A percentile compares a stretch with the other conserved stretches of the same genome.
phyloP scores from a whole-genome alignment of 2,329 filamentous ascomycete species.

The Aspergillus melleus region DNA sequence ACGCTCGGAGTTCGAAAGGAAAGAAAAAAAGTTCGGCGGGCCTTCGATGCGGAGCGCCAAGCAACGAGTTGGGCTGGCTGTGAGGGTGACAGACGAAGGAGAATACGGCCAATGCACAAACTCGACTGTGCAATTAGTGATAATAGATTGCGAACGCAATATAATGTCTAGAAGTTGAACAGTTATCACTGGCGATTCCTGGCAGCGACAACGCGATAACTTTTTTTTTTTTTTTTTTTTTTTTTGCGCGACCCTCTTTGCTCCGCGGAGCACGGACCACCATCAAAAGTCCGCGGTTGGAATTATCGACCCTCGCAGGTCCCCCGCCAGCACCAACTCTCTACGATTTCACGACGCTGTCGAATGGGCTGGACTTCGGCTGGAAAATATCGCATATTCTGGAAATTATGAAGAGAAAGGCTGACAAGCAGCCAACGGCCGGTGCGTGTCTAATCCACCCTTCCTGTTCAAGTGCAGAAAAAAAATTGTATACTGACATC shows the following conservation, averaged over 20 bases:
- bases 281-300: constrained; percentile 23
- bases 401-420: constrained; percentile 38
- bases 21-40: constrained; percentile 5
- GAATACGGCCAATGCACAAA: neutral
- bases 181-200: constrained; percentile 9
- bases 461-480: neutral
- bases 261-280: constrained; percentile 44
- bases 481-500: constrained; percentile 7
- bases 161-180: constrained; percentile 6
- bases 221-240: constrained; percentile 43
- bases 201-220: constrained; percentile 21
- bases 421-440: constrained; percentile 36
- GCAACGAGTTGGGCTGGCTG: neutral
- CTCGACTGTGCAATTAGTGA: neutral
- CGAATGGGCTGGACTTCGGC: neutral
- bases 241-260: constrained; percentile 8
- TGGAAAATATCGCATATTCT: neutral
- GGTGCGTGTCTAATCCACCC: constrained; percentile 22
- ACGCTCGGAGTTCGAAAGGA: neutral
- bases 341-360: neutral
- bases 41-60: constrained; percentile 13
- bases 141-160: neutral
- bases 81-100: neutral
- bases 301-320: constrained; percentile 26
- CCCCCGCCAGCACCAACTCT: neutral